Evolutionary conservation across 495 filamentous ascomycete species (phyloP), one percentile per base, ranked within the genome.

Genomic region (Neurospora sp.): DNA sequence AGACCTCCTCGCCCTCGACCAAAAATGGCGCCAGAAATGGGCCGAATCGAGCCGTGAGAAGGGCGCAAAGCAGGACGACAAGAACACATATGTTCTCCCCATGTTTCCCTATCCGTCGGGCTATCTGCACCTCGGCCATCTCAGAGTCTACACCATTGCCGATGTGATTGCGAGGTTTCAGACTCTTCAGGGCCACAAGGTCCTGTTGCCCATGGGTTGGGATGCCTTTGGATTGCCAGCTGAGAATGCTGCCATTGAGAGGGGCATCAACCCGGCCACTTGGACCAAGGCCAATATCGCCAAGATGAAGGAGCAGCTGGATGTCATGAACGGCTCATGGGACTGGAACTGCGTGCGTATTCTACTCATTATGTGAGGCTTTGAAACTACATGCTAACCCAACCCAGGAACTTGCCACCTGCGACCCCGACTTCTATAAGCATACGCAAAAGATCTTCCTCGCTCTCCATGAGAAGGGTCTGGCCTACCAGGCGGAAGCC

Each of bases 61-160:
- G 22, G 22, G 22, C 0, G 12, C 53, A 61, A 27, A 18, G 53
- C 35, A 76, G 20, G 75, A 44, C 41, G 72, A 73, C 48, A 76
- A 72, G 71, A 90, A 88, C 75, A 91, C 88, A 76, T 97, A 95
- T 78, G 88, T 97, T 75, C 84, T 96, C 27, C 91, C 94, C 71
- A 97, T 97, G 94, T 97, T 97, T 77, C 94, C 94, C 2, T 97
- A 97, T 80, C 94, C 94, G 3, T 97, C 94, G 0, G 94, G 94
- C 9, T 89, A 90, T 38, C 87, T 97, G n/a, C 94, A 97, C 80
- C 89, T 97, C 77, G 94, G 94, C 18, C 94, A 97, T 80, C 84
- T 97, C 16, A 88, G 94, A 3, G 92, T 96, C 68, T 97, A 97
- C 84, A 94, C 94, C 20, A 94, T 97, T 73, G 92, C 93, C 44